Conservation (phyloP, 2,329 filamentous ascomycete species). For the Aspergillus quadrilineatus region DNA sequence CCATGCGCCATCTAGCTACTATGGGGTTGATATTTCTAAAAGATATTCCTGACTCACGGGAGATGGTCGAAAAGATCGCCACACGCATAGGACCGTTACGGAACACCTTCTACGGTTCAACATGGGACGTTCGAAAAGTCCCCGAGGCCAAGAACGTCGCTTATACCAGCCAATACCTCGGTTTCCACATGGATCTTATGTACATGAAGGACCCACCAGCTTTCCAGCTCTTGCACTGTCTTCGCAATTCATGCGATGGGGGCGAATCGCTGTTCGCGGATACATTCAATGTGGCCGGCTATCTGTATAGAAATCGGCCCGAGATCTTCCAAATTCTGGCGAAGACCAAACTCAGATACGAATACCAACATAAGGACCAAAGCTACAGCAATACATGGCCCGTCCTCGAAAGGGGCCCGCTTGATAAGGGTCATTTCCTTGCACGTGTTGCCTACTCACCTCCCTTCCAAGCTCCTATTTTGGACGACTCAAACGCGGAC, state of each 20-base stretch:
- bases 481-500: not conserved
- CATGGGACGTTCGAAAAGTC: constrained; percentile 84
- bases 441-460: constrained; percentile 68
- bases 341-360: constrained; percentile 55
- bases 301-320: constrained; percentile 17
- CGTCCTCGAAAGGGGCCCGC: constrained; percentile 48
- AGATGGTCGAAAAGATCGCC: constrained; percentile 67
- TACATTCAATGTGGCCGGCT: constrained; percentile 59
- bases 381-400: constrained; percentile 61
- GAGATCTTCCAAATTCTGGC: constrained; percentile 40
- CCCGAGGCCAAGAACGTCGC: constrained; percentile 86
- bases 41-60: constrained; percentile 67
- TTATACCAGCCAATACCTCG: constrained; percentile 77
- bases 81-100: constrained; percentile 73
- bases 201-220: constrained; percentile 79
- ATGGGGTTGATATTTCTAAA: constrained; percentile 76
- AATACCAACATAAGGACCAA: constrained; percentile 66
- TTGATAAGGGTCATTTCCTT: constrained; percentile 23
- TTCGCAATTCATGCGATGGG: constrained; percentile 74
- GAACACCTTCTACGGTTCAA: constrained; percentile 86
- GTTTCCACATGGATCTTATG: constrained; percentile 89
- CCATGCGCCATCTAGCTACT: constrained; percentile 61
- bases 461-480: constrained; percentile 65
- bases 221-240: constrained; percentile 84
- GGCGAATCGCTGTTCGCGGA: constrained; percentile 88